phyloP scores from a whole-genome alignment of 2,329 filamentous ascomycete genomes.

The Fusarium xyrophilum region DNA sequence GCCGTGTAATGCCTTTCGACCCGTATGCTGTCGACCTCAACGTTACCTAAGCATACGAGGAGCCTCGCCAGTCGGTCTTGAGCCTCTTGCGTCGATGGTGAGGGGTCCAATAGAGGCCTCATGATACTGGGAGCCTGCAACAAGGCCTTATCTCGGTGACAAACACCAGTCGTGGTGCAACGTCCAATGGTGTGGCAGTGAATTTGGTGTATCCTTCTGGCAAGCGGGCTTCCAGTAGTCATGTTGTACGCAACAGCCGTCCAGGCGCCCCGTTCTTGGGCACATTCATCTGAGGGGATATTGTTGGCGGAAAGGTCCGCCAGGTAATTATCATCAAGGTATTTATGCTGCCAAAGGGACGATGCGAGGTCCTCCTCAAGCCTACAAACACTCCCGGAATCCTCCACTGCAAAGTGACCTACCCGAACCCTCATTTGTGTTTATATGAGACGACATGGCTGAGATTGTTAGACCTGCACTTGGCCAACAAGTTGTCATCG shows the following conservation, averaged over 20 bases:
- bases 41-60: background rate
- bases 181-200: background rate
- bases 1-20: background rate
- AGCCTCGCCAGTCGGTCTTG: background rate
- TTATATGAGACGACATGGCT: background rate
- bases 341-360: background rate
- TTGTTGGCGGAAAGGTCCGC: rapidly evolving
- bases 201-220: background rate
- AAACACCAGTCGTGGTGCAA: background rate
- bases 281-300: background rate
- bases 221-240: background rate
- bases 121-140: background rate
- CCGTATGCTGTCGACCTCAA: background rate
- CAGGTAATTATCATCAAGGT: background rate
- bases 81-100: rapidly evolving
- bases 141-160: conserved; percentile 5
- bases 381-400: background rate
- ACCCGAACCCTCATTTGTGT: no score
- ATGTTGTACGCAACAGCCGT: background rate
- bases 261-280: background rate
- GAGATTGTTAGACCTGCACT: conserved; percentile 1
- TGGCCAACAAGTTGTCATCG: conserved; percentile 9
- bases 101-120: background rate
- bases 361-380: rapidly evolving
- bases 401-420: no score